Evolutionary conservation across 352 stramenopile genomes (phyloP).

Genomic region (Globisporangium echinulatum): DNA sequence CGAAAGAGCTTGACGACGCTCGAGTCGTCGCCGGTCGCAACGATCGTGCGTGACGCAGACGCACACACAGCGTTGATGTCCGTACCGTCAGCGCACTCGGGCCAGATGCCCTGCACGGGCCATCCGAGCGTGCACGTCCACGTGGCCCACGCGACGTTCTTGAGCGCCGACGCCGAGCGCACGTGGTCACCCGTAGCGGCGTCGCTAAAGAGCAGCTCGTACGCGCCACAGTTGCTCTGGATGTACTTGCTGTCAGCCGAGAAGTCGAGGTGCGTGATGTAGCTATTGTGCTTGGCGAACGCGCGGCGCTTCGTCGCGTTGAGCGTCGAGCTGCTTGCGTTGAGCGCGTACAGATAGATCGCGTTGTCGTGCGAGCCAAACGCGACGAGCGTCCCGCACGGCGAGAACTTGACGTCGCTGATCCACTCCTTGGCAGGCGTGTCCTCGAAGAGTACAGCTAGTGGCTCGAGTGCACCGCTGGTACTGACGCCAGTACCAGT

Average conservation of each 20-base stretch:
- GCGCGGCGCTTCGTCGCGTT: constrained; percentile 55
- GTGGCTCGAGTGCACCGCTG: background rate
- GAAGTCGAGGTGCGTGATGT: constrained; percentile 83
- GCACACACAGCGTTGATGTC: constrained; percentile 79
- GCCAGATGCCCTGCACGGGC: constrained; percentile 90
- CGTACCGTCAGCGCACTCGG: constrained; percentile 68
- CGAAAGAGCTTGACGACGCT: constrained; percentile 84
- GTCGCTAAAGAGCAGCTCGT: constrained; percentile 91
- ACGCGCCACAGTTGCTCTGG: constrained; percentile 81
- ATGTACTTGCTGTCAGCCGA: constrained; percentile 56
- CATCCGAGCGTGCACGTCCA: constrained; percentile 88
- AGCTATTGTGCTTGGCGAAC: constrained; percentile 78
- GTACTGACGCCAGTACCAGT: too few relatives aligned
- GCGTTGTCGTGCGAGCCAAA: constrained; percentile 72
- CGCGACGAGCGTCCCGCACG: constrained; percentile 31
- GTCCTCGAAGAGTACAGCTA: constrained; percentile 47
- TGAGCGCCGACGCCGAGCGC: constrained; percentile 53
- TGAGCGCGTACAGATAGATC: constrained; percentile 56
- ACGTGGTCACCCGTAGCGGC: constrained; percentile 75
- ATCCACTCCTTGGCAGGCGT: constrained; percentile 64
- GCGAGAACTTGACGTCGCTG: constrained; percentile 75
- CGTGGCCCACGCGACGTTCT: constrained; percentile 85
- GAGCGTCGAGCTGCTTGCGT: background rate
- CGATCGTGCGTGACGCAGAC: constrained; percentile 52
- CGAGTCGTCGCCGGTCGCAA: constrained; percentile 79